Evolutionary conservation across 2,329 filamentous ascomycete genomes (phyloP).

Genomic region (Polytolypa hystricis): DNA sequence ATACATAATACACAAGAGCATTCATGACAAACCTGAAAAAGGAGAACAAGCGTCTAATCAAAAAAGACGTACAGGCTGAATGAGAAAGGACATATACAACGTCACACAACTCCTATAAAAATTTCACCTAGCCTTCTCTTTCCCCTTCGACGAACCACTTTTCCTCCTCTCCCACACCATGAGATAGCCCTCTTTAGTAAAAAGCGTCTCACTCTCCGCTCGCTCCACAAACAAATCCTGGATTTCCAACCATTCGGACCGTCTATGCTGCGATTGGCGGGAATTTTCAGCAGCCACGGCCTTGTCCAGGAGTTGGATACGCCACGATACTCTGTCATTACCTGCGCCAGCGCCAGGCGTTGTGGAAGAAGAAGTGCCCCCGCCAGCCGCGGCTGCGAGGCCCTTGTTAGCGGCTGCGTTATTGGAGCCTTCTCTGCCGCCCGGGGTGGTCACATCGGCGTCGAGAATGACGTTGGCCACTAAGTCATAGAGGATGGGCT

Average conservation of each 20-base stretch:
- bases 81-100: no score
- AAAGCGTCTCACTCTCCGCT: constrained; percentile 77
- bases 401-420: constrained; percentile 21
- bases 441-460: constrained; percentile 51
- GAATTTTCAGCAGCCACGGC: constrained; percentile 38
- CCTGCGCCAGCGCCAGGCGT: constrained; percentile 66
- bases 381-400: constrained; percentile 27
- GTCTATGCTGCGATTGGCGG: constrained; percentile 23
- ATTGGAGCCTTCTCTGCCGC: constrained; percentile 37
- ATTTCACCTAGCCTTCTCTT: constrained; percentile 23
- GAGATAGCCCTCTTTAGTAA: constrained; percentile 86
- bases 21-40: no score
- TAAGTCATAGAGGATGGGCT: constrained; percentile 89
- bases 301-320: constrained; percentile 77
- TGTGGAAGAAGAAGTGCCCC: constrained; percentile 14
- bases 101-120: no score
- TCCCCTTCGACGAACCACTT: constrained; percentile 26
- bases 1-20: no score
- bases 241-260: constrained; percentile 81
- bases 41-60: no score
- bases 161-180: constrained; percentile 91
- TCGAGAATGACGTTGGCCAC: constrained; percentile 74
- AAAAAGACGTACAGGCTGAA: no score
- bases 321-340: constrained; percentile 88
- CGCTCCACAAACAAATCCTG: constrained; percentile 91